Evolutionary conservation across 441 rosid species (phyloP).

Genomic region (Populus tomentosa): DNA sequence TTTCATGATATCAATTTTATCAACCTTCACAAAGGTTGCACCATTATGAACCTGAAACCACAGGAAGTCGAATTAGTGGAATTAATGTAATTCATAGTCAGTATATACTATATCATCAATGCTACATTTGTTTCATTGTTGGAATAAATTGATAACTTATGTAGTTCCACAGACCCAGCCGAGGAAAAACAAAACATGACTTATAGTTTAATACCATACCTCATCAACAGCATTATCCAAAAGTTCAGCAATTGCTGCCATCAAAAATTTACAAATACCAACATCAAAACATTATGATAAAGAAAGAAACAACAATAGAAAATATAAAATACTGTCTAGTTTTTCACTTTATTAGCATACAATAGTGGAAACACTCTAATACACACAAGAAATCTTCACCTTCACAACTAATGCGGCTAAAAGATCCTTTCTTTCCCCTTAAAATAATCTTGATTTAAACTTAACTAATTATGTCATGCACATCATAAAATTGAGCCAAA

Average conservation of each 20-base stretch:
- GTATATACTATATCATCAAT: background rate
- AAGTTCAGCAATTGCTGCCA: slow-evolving; percentile 93
- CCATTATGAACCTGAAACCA: slow-evolving; percentile 70
- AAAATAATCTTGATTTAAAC: background rate
- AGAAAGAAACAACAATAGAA: slow-evolving; percentile 1
- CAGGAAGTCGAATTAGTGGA: slow-evolving; percentile 16
- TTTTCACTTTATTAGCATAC: background rate
- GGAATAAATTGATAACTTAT: background rate
- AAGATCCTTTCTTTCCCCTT: background rate
- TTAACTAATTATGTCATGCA: background rate
- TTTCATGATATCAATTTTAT: slow-evolving; percentile 63
- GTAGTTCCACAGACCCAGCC: background rate
- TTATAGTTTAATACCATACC: slow-evolving; percentile 32
- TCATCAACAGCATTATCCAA: slow-evolving; percentile 95
- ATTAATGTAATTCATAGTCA: background rate
- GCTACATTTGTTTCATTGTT: background rate
- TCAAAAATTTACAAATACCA: background rate
- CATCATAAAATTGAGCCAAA: background rate
- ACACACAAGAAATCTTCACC: background rate
- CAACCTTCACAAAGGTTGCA: slow-evolving; percentile 82
- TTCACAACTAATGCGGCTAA: background rate
- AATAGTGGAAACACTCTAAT: background rate
- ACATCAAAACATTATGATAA: background rate
- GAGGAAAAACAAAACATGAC: background rate
- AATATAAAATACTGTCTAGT: background rate